Evolutionary conservation across 2,329 filamentous ascomycete genomes (phyloP), one percentile per base, ranked within the genome.

Genomic region (Cladosporium colombiae): DNA sequence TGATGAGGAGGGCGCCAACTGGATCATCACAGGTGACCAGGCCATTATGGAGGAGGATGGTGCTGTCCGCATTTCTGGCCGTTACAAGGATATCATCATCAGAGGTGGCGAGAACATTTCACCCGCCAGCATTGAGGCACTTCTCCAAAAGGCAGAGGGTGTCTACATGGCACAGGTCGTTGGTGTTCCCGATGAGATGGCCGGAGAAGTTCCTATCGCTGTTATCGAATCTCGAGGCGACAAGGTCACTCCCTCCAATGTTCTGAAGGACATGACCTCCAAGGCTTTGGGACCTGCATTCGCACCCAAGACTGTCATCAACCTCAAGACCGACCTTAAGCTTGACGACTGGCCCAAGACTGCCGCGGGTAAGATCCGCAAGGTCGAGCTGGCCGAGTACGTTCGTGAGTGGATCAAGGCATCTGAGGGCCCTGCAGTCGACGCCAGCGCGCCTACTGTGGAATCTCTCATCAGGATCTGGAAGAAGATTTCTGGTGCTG

Each of bases 41-140:
- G 84, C 80, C 1, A 76, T 82, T 3, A 82, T 86, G 69, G 80
- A 84, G 55, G 71, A 77, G 1, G 77, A 80, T 10, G 79, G 79
- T 7, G 77, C 77, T 57, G 72, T 77, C 70, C 83, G 70, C 11
- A 75, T 77, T 40, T 71, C 69, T 29, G 74, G 75, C 13, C 67
- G 75, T 18, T 75, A 74, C 70, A 77, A 77, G 57, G 75, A 77
- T 67, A 74, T 77, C 68, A 76, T 76, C 65, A 76, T 76, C 33
- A 69, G 75, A 84, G 87, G 89, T 64, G 89, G 89, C 57, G 89
- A 91, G 77, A 92, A 92, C 77, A 84, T 85, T 60, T 91, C 75
- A 5, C 75, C 75, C 5, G 71, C 71, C 25, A 73, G 70, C 55
- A 76, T 77, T 49, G 75, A 77, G 77, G 70, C 72, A 61, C 69